Base-by-base conservation (phyloP, 257 asterid species). In the Nicotiana paniculata region DNA sequence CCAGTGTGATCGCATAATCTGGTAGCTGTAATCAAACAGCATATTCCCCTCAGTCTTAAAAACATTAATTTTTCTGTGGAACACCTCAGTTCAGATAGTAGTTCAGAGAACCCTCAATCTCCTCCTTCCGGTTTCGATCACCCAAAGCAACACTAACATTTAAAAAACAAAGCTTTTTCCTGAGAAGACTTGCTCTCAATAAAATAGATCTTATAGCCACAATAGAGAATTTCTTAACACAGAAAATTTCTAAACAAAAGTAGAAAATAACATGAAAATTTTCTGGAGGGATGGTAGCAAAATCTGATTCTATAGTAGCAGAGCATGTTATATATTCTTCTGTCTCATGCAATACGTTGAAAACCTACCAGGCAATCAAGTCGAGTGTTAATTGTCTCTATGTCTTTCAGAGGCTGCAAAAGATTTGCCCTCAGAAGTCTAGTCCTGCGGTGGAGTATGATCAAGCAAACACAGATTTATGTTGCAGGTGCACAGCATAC, bases 371-470 rank as follows among this genome's bases (percentile, higher is more conserved):
- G 92, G 90, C 99, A 96, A 83, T 96, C 97, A 81, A 94, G 98
- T 66, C 98, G 96, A 78, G 97, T 93, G 87, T 90, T 93, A 69
- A 96, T 96, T 59, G 99, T 96, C 90, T 94, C 96, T 55, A 91
- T 90, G 86, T 96, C 98, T 87, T 92, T 96, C 82, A 92, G 92
- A 79, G 99, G 99, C 91, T 96, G 99, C 91, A 96, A 91, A 78
- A 96, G 97, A 90, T 96, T 96, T 87, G 97, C 99, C 79, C 99
- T 93, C 91, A 96, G 88, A 89, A 96, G 98, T 85, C 99, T 90
- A 53, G 99, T 91, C 93, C 99, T 95, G 96, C 87, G 82, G 68
- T 86, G 63, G 68, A 77, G 82, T 58, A 43, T 15, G 51, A 72
- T 39, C 32, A 64, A 79, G 59, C 59, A 76, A 75, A 35, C 15